Base-by-base conservation (phyloP, 2,329 filamentous ascomycete species). In the Coccinonectria pachysandricola region DNA sequence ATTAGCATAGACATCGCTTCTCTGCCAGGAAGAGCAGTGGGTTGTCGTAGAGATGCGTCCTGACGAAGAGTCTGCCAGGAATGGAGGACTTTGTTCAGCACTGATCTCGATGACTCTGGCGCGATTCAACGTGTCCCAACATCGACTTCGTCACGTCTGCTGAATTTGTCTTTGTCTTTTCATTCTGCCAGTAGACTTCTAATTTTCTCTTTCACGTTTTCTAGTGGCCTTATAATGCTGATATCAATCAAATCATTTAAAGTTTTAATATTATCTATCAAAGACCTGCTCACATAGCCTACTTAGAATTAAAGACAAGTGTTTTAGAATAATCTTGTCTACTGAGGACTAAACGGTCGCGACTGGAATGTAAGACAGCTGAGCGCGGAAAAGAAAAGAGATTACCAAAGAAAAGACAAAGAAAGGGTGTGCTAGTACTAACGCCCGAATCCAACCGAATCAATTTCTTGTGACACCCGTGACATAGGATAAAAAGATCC, bases 221-320 rank as follows among this genome's bases (percentile, higher is more conserved):
- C 51, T 72, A 71, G 58, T 70, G 61, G 58, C 62, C 62, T 70
- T 71, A 60, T 73, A 72, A 73, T 73, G 64, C 66, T 69, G 61
- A 71, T 68, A 70, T 69, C 62, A 63, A 57, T 59, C 59, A 57
- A n/a, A n/a, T n/a, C n/a, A n/a, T n/a, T n/a, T n/a, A n/a, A n/a
- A n/a, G n/a, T n/a, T n/a, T n/a, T n/a, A n/a, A n/a, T n/a, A n/a
- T n/a, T n/a, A n/a, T n/a, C n/a, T n/a, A n/a, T n/a, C n/a, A n/a
- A n/a, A n/a, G n/a, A n/a, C n/a, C n/a, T n/a, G n/a, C n/a, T n/a
- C n/a, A n/a, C n/a, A n/a, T n/a, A n/a, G n/a, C n/a, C n/a, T n/a
- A n/a, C n/a, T n/a, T n/a, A n/a, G n/a, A n/a, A n/a, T n/a, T n/a
- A n/a, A n/a, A n/a, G n/a, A n/a, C n/a, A n/a, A n/a, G n/a, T n/a